These are phyloP conservation scores for Gremmenia infestans DNA, from an alignment of 2,329 filamentous ascomycete species.

Conservation along the genomic window DNA sequence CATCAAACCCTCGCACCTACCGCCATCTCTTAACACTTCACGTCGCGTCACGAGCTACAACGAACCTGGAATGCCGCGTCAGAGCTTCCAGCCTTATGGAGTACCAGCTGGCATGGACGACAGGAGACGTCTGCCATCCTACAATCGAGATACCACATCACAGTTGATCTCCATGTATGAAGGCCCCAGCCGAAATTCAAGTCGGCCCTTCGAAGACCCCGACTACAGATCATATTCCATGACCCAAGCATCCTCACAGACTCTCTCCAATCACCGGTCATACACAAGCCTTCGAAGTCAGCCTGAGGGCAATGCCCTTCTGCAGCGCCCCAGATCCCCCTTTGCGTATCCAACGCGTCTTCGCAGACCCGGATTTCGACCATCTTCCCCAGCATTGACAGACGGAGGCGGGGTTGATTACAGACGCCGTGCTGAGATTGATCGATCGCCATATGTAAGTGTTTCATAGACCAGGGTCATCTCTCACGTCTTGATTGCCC, in stretches of 20 bases:
- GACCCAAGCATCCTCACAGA: slow-evolving; percentile 41
- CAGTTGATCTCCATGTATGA: slow-evolving; percentile 54
- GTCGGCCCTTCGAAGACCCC: slow-evolving; percentile 39
- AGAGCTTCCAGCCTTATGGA: slow-evolving; percentile 22
- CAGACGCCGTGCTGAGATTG: slow-evolving; percentile 30
- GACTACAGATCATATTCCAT: slow-evolving; percentile 50
- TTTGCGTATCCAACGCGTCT: slow-evolving; percentile 55
- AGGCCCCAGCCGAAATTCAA: slow-evolving; percentile 44
- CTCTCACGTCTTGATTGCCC: background rate
- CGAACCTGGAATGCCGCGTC: slow-evolving; percentile 17
- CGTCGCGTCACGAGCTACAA: slow-evolving; percentile 17
- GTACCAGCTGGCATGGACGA: slow-evolving; percentile 35
- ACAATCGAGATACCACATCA: slow-evolving; percentile 43
- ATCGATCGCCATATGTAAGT: slow-evolving; percentile 27
- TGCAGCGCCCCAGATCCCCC: slow-evolving; percentile 53
- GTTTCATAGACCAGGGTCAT: background rate
- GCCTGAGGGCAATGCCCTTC: slow-evolving; percentile 33
- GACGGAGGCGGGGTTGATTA: slow-evolving; percentile 31
- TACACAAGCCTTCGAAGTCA: slow-evolving; percentile 45
- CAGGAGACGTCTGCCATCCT: slow-evolving; percentile 42
- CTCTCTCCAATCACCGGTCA: slow-evolving; percentile 44
- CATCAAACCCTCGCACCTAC: slow-evolving; percentile 39
- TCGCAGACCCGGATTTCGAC: slow-evolving; percentile 44
- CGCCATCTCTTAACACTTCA: slow-evolving; percentile 21
- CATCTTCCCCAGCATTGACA: slow-evolving; percentile 30